Evolutionary conservation across 371 early-diverging fungal species (phyloP).

Genomic region (Mucor irregularis): DNA sequence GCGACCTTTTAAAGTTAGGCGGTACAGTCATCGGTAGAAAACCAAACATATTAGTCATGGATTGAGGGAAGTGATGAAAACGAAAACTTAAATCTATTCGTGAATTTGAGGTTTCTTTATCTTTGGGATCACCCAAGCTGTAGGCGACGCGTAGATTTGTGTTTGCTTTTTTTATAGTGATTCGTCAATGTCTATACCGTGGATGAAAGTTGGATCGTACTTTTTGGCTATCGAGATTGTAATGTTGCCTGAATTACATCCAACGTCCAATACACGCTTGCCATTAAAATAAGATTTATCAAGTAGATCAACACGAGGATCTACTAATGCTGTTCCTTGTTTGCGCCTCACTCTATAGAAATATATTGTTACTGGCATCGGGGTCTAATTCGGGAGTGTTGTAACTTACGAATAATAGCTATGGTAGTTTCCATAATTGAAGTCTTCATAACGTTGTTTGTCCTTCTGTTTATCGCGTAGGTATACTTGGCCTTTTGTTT

Average conservation of each 20-base stretch:
- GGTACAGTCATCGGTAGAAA: constrained; percentile 42
- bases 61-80: constrained; percentile 64
- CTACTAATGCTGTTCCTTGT: constrained; percentile 25
- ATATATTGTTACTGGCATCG: background rate
- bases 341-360: constrained; percentile 24
- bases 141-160: constrained; percentile 42
- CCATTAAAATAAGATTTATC: constrained; percentile 52
- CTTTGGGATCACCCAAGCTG: constrained; percentile 37
- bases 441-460: constrained; percentile 3
- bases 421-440: constrained; percentile 26
- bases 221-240: constrained; percentile 61
- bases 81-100: constrained; percentile 28
- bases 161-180: constrained; percentile 66
- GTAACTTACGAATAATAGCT: constrained; percentile 26
- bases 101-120: background rate
- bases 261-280: constrained; percentile 78
- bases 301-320: constrained; percentile 66
- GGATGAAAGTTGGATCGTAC: constrained; percentile 43
- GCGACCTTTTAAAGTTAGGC: background rate
- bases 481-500: constrained; percentile 3
- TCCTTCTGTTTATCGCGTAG: background rate
- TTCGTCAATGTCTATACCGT: constrained; percentile 83
- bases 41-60: constrained; percentile 59
- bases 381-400: background rate
- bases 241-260: constrained; percentile 82